Percentiles rank a stretch among this genome's conserved stretches.
Evolutionary conservation across 2,329 filamentous ascomycete genomes (phyloP).

Genomic region (Tolypocladium cylindrosporum): DNA sequence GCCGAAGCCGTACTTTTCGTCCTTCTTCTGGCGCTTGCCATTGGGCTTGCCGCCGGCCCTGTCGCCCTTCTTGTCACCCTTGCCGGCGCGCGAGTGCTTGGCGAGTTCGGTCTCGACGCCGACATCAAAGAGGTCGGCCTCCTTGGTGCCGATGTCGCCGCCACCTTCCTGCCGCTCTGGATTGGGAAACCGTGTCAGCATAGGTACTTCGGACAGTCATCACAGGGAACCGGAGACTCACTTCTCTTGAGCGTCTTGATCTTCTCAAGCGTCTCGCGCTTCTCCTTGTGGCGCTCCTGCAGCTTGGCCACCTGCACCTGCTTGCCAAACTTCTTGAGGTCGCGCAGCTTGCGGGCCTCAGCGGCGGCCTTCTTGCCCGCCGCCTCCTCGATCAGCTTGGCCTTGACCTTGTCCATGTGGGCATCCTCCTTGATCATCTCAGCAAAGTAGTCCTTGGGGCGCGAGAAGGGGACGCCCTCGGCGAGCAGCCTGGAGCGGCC

Average conservation of each 20-base stretch:
- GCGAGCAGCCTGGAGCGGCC: slow-evolving; percentile 67
- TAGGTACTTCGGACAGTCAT: not conserved
- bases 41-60: slow-evolving; percentile 29
- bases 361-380: slow-evolving; percentile 84
- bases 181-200: slow-evolving; percentile 4
- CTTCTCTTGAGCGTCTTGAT: slow-evolving; percentile 93
- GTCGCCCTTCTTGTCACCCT: slow-evolving; percentile 21
- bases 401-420: slow-evolving; percentile 95
- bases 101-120: slow-evolving; percentile 61
- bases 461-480: slow-evolving; percentile 76
- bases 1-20: slow-evolving; percentile 89
- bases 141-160: slow-evolving; percentile 54
- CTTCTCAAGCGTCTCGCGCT: slow-evolving; percentile 89
- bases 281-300: slow-evolving; percentile 87
- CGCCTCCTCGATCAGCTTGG: slow-evolving; percentile 85
- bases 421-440: slow-evolving; percentile 99
- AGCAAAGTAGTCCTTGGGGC: slow-evolving; percentile 91
- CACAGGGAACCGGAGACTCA: slow-evolving; percentile 36
- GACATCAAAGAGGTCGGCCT: slow-evolving; percentile 86
- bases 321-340: slow-evolving; percentile 99
- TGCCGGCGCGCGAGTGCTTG: slow-evolving; percentile 27
- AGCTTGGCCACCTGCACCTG: slow-evolving; percentile 93
- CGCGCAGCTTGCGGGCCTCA: slow-evolving; percentile 83
- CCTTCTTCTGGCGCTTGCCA: slow-evolving; percentile 81
- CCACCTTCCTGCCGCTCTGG: slow-evolving; percentile 72